phyloP scores from a whole-genome alignment of 495 filamentous ascomycete genomes.

The Penicillium ucsense region DNA sequence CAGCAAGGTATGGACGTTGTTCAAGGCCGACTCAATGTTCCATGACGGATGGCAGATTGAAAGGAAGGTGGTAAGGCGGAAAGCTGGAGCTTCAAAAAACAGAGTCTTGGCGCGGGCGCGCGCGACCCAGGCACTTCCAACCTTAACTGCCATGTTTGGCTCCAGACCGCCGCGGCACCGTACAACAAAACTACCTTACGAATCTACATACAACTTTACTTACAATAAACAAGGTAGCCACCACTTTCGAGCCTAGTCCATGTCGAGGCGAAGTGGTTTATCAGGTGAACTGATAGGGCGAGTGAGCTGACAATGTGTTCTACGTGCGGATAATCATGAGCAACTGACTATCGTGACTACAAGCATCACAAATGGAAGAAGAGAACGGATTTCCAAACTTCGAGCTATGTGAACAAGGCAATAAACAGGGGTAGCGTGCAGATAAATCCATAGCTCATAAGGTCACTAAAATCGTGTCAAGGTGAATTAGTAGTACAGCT shows the following conservation, averaged over 20 bases:
- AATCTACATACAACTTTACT: too few relatives aligned
- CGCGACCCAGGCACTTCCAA: background rate
- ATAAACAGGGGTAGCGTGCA: background rate
- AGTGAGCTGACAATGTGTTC: too few relatives aligned
- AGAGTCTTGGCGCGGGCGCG: constrained; percentile 30
- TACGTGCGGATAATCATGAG: too few relatives aligned
- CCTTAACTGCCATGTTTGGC: background rate
- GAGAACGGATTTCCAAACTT: too few relatives aligned
- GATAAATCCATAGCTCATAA: constrained; percentile 16
- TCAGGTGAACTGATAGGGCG: too few relatives aligned
- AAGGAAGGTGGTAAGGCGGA: constrained; percentile 23
- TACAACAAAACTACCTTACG: too few relatives aligned
- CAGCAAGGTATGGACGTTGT: constrained; percentile 11
- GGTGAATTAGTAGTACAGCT: background rate
- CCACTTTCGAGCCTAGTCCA: too few relatives aligned
- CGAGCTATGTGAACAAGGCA: too few relatives aligned
- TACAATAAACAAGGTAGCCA: too few relatives aligned
- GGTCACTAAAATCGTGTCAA: constrained; percentile 23
- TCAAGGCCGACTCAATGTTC: constrained; percentile 25
- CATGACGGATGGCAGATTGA: constrained; percentile 20
- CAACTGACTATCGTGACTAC: too few relatives aligned
- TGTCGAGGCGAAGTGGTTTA: too few relatives aligned
- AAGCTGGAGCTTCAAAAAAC: constrained; percentile 39
- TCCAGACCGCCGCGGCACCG: background rate
- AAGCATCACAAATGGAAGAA: too few relatives aligned